phyloP scores from a whole-genome alignment of 2,329 filamentous ascomycete species.

The Talaromyces verruculosus region DNA sequence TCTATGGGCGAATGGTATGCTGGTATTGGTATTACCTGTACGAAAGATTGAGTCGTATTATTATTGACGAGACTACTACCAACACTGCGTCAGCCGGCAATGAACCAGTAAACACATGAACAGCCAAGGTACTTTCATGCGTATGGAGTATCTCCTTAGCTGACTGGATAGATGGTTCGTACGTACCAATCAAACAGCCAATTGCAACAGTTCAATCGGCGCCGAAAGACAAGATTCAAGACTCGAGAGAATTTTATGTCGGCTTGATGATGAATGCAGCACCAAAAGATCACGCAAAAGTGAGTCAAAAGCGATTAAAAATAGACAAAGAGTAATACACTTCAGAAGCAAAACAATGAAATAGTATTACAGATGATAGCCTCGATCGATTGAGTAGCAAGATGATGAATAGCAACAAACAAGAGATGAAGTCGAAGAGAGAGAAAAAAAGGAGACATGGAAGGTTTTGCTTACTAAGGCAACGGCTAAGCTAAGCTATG shows the following conservation, averaged over 20 bases:
- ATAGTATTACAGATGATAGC: slow-evolving; percentile 6
- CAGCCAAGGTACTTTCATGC: too few relatives aligned
- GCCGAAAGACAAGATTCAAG: background rate
- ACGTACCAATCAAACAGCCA: slow-evolving; percentile 5
- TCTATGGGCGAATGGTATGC: too few relatives aligned
- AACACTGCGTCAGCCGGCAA: background rate
- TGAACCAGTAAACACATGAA: background rate
- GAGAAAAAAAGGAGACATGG: slow-evolving; percentile 10
- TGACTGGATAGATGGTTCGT: background rate
- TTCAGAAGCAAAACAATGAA: slow-evolving; percentile 7
- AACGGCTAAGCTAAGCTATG: background rate
- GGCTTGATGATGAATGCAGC: background rate
- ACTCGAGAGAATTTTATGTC: background rate
- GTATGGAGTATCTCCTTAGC: too few relatives aligned
- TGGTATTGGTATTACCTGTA: slow-evolving; percentile 16
- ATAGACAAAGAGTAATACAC: slow-evolving; percentile 8
- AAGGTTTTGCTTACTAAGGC: slow-evolving; percentile 11
- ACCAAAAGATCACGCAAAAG: background rate
- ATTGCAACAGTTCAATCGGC: background rate
- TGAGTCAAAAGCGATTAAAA: background rate
- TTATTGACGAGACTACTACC: slow-evolving; percentile 1
- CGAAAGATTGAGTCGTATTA: background rate
- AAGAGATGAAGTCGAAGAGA: background rate
- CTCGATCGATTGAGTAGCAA: background rate
- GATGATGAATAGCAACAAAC: background rate